Evolutionary conservation across 1,139 yeast genomes (phyloP).

Genomic region (Pichia terricola): DNA sequence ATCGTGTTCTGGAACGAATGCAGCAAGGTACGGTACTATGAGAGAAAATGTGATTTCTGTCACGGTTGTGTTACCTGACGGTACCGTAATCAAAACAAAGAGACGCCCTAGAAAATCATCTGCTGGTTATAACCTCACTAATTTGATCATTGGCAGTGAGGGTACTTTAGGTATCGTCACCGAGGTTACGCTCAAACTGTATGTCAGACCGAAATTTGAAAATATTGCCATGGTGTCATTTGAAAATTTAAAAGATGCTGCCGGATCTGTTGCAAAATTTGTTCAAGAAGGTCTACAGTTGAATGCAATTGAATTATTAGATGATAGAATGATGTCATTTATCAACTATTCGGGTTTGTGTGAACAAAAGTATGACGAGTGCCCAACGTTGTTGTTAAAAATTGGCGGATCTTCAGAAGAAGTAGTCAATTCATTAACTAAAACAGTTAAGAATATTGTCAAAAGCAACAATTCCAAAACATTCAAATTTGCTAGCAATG

Average conservation of each 20-base stretch:
- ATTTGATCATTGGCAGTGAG: slow-evolving; percentile 62
- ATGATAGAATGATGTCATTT: slow-evolving; percentile 59
- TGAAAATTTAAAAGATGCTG: slow-evolving; percentile 50
- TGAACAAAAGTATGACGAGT: slow-evolving; percentile 54
- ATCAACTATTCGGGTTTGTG: slow-evolving; percentile 57
- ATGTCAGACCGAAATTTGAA: slow-evolving; percentile 54
- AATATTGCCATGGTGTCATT: slow-evolving; percentile 63
- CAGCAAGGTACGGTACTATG: slow-evolving; percentile 69
- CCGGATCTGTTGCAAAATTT: slow-evolving; percentile 51
- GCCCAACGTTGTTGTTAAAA: slow-evolving; percentile 71
- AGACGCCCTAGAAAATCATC: slow-evolving; percentile 66
- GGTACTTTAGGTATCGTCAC: slow-evolving; percentile 74
- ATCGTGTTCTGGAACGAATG: slow-evolving; percentile 77
- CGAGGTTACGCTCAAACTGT: slow-evolving; percentile 60
- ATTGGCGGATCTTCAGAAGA: slow-evolving; percentile 55
- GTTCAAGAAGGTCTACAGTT: slow-evolving; percentile 53
- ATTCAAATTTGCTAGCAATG: slow-evolving; percentile 53
- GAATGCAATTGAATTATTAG: slow-evolving; percentile 62
- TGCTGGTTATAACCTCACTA: slow-evolving; percentile 69
- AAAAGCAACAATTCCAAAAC: slow-evolving; percentile 31
- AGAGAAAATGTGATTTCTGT: slow-evolving; percentile 62
- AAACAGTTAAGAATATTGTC: slow-evolving; percentile 46
- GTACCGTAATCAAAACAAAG: slow-evolving; percentile 63
- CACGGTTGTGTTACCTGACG: slow-evolving; percentile 74
- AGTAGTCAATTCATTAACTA: slow-evolving; percentile 46